Evolutionary conservation across 2,329 filamentous ascomycete genomes (phyloP).

Genomic region (Hymenoscyphus albidus): DNA sequence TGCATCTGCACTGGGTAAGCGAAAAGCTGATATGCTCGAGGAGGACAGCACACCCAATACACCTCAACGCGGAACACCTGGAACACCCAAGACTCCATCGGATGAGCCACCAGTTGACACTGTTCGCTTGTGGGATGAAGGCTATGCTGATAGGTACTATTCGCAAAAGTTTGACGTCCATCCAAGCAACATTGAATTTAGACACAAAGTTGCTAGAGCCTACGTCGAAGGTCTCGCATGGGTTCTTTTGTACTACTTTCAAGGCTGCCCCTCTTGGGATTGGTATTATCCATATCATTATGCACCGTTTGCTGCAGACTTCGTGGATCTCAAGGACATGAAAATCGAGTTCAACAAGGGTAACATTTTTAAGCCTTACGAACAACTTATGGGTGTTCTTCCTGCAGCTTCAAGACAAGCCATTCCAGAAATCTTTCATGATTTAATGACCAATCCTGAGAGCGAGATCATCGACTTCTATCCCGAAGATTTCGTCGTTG

Average conservation of each 20-base stretch:
- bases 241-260: slow-evolving; percentile 96
- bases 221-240: slow-evolving; percentile 94
- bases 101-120: slow-evolving; percentile 71
- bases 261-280: slow-evolving; percentile 96
- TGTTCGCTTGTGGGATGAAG: slow-evolving; percentile 89
- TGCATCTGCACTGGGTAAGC: slow-evolving; percentile 61
- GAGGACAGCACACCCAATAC: slow-evolving; percentile 53
- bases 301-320: slow-evolving; percentile 94
- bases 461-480: slow-evolving; percentile 98
- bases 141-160: slow-evolving; percentile 94
- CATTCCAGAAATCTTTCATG: slow-evolving; percentile 82
- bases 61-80: slow-evolving; percentile 24
- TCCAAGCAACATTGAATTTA: slow-evolving; percentile 77
- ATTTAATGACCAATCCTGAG: slow-evolving; percentile 81
- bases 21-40: slow-evolving; percentile 70
- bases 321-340: slow-evolving; percentile 76
- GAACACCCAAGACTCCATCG: slow-evolving; percentile 42
- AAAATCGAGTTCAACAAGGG: slow-evolving; percentile 80
- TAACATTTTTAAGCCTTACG: slow-evolving; percentile 82
- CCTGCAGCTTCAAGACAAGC: slow-evolving; percentile 90
- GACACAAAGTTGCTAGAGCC: slow-evolving; percentile 80
- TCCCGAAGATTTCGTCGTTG: slow-evolving; percentile 86
- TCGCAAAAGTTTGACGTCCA: slow-evolving; percentile 91
- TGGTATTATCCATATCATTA: slow-evolving; percentile 99
- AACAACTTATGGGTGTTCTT: slow-evolving; percentile 97